A percentile compares a stretch with the other conserved stretches of the same genome.
phyloP scores from a whole-genome alignment of 192 early-diverging fungal genomes.

The Kappamyces sp. region DNA sequence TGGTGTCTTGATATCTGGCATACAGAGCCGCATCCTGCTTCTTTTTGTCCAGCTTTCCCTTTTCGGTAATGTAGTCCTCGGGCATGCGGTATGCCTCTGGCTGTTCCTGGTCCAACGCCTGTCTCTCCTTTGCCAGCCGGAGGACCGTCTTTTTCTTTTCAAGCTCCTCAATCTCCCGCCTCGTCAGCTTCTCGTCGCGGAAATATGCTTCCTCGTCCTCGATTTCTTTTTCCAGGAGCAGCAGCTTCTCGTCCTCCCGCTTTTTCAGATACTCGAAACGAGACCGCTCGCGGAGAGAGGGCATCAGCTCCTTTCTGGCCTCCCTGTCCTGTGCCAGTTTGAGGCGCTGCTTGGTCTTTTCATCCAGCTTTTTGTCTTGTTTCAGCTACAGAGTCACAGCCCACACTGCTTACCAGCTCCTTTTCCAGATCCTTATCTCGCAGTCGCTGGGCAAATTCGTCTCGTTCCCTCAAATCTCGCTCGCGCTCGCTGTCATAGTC shows the following conservation, averaged over 20 bases:
- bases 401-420: conserved; percentile 25
- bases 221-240: conserved; percentile 69
- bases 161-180: conserved; percentile 67
- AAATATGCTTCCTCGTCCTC: conserved; percentile 86
- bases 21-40: conserved; percentile 86
- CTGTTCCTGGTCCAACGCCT: conserved; percentile 63
- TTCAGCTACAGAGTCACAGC: conserved; percentile 5
- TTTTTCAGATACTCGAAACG: conserved; percentile 86
- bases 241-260: conserved; percentile 76
- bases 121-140: conserved; percentile 75
- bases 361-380: conserved; percentile 34
- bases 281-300: conserved; percentile 76
- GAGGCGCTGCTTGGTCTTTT: conserved; percentile 61
- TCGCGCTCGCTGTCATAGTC: conserved; percentile 46
- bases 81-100: conserved; percentile 70
- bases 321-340: conserved; percentile 77
- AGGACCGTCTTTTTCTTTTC: conserved; percentile 84
- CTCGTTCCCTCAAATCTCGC: conserved; percentile 77
- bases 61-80: conserved; percentile 93
- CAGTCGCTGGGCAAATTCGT: conserved; percentile 81
- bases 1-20: conserved; percentile 74
- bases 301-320: conserved; percentile 61
- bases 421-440: conserved; percentile 76
- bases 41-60: conserved; percentile 94
- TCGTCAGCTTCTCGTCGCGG: conserved; percentile 62